Conservation (phyloP, 192 early-diverging fungal genomes). For the Coemansia sp. region DNA sequence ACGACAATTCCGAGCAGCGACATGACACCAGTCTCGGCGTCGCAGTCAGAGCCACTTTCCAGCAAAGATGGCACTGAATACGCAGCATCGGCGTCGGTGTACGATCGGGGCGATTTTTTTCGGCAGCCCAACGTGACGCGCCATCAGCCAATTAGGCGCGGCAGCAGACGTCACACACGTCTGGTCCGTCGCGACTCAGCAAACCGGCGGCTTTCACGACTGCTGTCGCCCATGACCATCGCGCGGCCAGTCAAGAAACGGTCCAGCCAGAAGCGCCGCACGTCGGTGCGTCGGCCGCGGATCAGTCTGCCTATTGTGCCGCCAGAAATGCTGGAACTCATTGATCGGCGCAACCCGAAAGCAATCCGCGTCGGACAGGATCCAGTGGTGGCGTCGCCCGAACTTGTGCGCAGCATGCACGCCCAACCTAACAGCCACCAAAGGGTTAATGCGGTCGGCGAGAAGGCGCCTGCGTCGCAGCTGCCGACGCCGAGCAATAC, state of each 20-base stretch:
- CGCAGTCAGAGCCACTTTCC: too few relatives aligned
- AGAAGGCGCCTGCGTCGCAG: background rate
- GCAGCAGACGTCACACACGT: conserved; percentile 7
- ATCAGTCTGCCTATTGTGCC: conserved; percentile 49
- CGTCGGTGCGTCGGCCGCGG: conserved; percentile 12
- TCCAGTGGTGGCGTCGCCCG: conserved; percentile 37
- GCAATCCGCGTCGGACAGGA: conserved; percentile 24
- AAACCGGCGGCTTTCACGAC: conserved; percentile 1
- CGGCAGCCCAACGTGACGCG: conserved; percentile 33
- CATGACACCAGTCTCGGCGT: background rate
- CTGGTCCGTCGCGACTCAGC: conserved; percentile 21
- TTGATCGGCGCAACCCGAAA: conserved; percentile 39
- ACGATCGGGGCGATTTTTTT: conserved; percentile 23
- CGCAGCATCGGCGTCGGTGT: too few relatives aligned
- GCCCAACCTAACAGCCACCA: background rate
- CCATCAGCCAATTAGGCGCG: conserved; percentile 21
- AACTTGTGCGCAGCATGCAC: conserved; percentile 24
- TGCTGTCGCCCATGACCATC: background rate
- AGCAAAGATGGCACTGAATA: too few relatives aligned
- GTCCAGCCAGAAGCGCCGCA: conserved; percentile 5
- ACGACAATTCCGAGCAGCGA: background rate
- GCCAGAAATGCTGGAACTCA: conserved; percentile 43
- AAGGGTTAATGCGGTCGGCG: too few relatives aligned
- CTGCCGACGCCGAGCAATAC: background rate
- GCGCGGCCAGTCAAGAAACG: background rate